phyloP scores from a whole-genome alignment of 1,284 basidiomycete species.

The Flammula alnicola region DNA sequence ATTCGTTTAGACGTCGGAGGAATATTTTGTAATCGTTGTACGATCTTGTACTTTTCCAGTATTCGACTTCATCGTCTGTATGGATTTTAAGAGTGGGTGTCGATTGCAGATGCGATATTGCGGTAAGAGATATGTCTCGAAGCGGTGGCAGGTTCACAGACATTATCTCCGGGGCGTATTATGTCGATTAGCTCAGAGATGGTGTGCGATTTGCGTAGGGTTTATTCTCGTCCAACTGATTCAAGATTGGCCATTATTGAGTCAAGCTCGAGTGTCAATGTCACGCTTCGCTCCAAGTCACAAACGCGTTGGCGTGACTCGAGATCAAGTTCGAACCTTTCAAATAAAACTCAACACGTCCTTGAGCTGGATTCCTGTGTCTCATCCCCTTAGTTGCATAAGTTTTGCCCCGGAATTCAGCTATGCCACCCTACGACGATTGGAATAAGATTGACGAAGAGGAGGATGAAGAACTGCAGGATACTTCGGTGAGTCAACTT shows the following conservation, averaged over 20 bases:
- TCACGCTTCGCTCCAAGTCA: no score
- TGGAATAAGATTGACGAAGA: constrained; percentile 79
- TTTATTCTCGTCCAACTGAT: no score
- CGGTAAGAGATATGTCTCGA: constrained; percentile 45
- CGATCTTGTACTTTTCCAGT: constrained; percentile 71
- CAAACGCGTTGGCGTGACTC: no score
- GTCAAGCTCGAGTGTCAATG: no score
- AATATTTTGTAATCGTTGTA: constrained; percentile 78
- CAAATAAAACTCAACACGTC: no score
- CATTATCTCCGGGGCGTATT: background rate
- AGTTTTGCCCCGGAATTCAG: no score
- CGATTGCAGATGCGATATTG: constrained; percentile 35
- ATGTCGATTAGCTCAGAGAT: no score
- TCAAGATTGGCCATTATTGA: no score
- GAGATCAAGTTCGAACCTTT: no score
- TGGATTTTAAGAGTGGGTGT: constrained; percentile 54
- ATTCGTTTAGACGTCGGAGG: constrained; percentile 72
- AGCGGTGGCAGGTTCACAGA: constrained; percentile 32
- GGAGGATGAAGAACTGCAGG: constrained; percentile 79
- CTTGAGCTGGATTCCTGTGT: no score
- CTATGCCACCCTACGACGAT: constrained; percentile 59
- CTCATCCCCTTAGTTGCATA: no score
- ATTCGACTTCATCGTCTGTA: constrained; percentile 68
- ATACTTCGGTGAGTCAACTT: constrained; percentile 55
- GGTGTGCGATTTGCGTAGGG: no score